A percentile compares a stretch with the other conserved stretches of the same genome.
Evolutionary conservation across 2,329 filamentous ascomycete species (phyloP).

Genomic region (Clarireedia homoeocarpa): DNA sequence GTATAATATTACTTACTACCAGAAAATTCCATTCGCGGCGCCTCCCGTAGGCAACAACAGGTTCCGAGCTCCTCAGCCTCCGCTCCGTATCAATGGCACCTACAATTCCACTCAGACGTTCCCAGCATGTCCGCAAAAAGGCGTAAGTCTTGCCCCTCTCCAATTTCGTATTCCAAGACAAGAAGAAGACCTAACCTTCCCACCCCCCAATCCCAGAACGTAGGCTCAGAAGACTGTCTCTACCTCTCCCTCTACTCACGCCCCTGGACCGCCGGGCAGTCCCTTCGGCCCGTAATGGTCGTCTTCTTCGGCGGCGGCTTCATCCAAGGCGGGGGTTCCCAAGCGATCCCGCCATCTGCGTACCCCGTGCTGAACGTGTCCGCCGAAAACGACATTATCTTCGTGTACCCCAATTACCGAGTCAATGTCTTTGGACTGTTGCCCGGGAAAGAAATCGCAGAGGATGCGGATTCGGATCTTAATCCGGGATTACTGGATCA

Average conservation of each 20-base stretch:
- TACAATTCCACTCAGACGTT: constrained; percentile 49
- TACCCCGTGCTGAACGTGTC: constrained; percentile 52
- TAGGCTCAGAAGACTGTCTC: constrained; percentile 52
- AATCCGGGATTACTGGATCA: constrained; percentile 60
- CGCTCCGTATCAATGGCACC: constrained; percentile 38
- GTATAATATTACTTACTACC: constrained; percentile 52
- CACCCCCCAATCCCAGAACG: constrained; percentile 28
- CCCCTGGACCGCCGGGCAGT: constrained; percentile 40
- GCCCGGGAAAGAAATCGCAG: constrained; percentile 43
- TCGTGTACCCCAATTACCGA: constrained; percentile 54
- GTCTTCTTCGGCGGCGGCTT: constrained; percentile 55
- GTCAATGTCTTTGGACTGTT: constrained; percentile 64
- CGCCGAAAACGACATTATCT: constrained; percentile 41
- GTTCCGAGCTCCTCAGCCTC: constrained; percentile 53
- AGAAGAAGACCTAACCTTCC: background rate
- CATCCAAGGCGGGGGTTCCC: constrained; percentile 48
- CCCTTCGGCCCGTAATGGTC: constrained; percentile 49
- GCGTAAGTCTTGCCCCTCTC: constrained; percentile 28
- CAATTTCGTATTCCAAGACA: background rate
- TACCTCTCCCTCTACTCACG: constrained; percentile 53
- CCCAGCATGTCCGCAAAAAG: constrained; percentile 51
- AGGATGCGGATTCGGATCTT: constrained; percentile 42
- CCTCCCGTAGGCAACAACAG: constrained; percentile 49
- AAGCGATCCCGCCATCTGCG: constrained; percentile 45
- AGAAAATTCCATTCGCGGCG: constrained; percentile 53